Evolutionary conservation across 164 flowering plant species (phyloP).

Genomic region (Warburgia ugandensis): DNA sequence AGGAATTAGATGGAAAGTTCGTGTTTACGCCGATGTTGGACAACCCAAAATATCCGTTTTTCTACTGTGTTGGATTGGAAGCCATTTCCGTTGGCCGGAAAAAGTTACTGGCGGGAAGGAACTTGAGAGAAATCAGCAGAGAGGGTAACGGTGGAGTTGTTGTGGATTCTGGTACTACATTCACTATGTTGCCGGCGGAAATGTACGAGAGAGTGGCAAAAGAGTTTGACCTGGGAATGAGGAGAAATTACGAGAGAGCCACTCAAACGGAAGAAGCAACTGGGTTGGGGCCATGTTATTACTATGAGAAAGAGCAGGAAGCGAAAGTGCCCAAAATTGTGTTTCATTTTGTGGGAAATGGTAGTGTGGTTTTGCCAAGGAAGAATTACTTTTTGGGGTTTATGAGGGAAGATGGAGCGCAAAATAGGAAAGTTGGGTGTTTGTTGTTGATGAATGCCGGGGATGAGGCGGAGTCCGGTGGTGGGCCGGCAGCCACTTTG

Average conservation of each 20-base stretch:
- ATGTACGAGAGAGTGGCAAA: constrained; percentile 36
- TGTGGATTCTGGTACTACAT: constrained; percentile 91
- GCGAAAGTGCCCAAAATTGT: constrained; percentile 40
- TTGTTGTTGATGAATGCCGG: constrained; percentile 88
- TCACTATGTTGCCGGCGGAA: constrained; percentile 63
- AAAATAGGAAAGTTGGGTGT: constrained; percentile 60
- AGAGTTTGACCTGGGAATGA: constrained; percentile 49
- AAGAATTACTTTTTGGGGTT: constrained; percentile 67
- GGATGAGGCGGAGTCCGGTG: constrained; percentile 42
- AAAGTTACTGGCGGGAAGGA: constrained; percentile 41
- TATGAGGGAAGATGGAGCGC: constrained; percentile 21
- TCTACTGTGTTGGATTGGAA: constrained; percentile 69
- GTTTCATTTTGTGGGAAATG: constrained; percentile 63
- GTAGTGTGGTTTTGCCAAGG: constrained; percentile 64
- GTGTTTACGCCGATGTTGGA: constrained; percentile 65
- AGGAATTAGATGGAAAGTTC: constrained; percentile 21
- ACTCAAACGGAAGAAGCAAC: constrained; percentile 39
- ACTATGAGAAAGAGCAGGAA: constrained; percentile 12
- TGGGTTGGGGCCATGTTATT: constrained; percentile 73
- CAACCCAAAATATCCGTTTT: constrained; percentile 73
- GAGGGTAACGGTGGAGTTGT: constrained; percentile 81
- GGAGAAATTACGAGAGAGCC: constrained; percentile 42
- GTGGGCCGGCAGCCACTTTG: constrained; percentile 77
- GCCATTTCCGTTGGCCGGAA: constrained; percentile 54
- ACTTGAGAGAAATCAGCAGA: constrained; percentile 32